Evolutionary conservation across 75 land plant genomes (phyloP).

Genomic region (Sequoia sempervirens): DNA sequence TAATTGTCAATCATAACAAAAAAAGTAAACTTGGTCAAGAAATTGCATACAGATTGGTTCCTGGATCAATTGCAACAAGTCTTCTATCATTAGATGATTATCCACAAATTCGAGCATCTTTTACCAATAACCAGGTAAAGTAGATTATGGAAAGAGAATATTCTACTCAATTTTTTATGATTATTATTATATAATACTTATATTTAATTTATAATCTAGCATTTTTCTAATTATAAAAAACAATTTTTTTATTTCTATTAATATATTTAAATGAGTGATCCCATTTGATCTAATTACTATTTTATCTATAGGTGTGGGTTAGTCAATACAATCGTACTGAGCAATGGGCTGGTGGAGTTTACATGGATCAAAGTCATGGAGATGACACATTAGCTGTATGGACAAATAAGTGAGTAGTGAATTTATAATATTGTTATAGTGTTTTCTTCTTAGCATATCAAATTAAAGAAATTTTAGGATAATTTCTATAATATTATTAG

Average conservation of each 20-base stretch:
- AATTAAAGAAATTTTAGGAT: no score
- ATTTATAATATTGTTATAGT: not conserved
- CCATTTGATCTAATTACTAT: no score
- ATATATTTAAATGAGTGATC: no score
- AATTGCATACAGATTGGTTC: slow-evolving; percentile 43
- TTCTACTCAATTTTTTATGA: no score
- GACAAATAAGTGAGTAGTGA: slow-evolving; percentile 25
- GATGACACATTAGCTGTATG: slow-evolving; percentile 58
- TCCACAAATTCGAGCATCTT: slow-evolving; percentile 49
- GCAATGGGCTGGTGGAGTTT: slow-evolving; percentile 62
- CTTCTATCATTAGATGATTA: slow-evolving; percentile 30
- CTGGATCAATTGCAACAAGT: slow-evolving; percentile 12
- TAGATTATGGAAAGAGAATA: not conserved
- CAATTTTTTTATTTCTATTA: no score
- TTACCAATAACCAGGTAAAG: slow-evolving; percentile 21
- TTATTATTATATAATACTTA: no score
- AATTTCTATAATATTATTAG: no score
- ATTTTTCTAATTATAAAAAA: no score
- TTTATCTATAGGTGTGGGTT: slow-evolving; percentile 41
- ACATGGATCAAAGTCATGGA: slow-evolving; percentile 53
- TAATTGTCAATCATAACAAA: slow-evolving; percentile 41
- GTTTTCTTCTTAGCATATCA: not conserved
- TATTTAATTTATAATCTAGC: no score
- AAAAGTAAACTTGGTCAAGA: slow-evolving; percentile 54
- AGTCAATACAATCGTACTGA: slow-evolving; percentile 41